A percentile compares a stretch with the other conserved stretches of the same genome.
Evolutionary conservation across 2,329 filamentous ascomycete species (phyloP).

Genomic region (Colletotrichum acutatum): DNA sequence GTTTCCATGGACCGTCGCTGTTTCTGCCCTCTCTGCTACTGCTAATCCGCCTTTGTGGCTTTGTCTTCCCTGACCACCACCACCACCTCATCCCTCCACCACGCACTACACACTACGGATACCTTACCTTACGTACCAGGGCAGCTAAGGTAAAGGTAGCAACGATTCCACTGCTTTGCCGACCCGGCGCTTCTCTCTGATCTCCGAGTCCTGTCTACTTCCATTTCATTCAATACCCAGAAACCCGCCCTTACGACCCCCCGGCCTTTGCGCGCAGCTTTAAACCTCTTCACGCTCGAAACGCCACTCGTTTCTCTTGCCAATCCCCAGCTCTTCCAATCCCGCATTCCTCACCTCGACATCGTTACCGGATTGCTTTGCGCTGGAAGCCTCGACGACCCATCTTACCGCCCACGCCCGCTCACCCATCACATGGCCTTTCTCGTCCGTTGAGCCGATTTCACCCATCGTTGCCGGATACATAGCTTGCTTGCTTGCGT

Average conservation of each 20-base stretch:
- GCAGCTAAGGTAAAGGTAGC: neutral
- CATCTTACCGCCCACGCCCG: neutral
- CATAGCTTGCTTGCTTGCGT: neutral
- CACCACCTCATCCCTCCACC: conserved; percentile 6
- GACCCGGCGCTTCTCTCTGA: neutral
- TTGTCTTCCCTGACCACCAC: too few species aligned
- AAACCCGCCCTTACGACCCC: neutral
- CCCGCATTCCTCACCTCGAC: neutral
- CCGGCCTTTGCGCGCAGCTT: neutral
- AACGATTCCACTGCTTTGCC: conserved; percentile 21
- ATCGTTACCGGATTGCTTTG: conserved; percentile 9
- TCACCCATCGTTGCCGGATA: neutral
- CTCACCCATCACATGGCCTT: neutral
- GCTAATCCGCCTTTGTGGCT: too few species aligned
- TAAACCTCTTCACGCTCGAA: conserved; percentile 5
- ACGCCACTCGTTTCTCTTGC: conserved; percentile 4
- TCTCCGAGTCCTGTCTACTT: neutral
- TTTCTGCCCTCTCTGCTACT: neutral
- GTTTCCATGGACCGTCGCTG: neutral
- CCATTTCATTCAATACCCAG: conserved; percentile 3
- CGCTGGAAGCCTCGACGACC: neutral
- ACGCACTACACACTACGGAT: too few species aligned
- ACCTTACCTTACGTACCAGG: too few species aligned
- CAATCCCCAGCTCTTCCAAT: conserved; percentile 1
- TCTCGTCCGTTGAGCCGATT: neutral